Conservation (phyloP, 2,329 filamentous ascomycete species). For the Incumbomyces delicatus region DNA sequence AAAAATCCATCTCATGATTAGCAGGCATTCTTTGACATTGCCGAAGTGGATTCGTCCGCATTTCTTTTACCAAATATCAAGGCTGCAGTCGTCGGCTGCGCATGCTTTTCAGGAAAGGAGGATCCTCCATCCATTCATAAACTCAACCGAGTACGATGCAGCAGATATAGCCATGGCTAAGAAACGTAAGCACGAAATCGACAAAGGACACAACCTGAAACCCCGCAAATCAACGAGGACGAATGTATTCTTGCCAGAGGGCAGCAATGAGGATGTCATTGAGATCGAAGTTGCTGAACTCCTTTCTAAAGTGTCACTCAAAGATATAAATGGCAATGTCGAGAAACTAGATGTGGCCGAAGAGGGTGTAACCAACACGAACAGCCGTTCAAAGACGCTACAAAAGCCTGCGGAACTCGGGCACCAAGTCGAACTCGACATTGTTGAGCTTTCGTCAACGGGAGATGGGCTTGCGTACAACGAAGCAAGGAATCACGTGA, state of each 20-base stretch:
- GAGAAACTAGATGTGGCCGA: not conserved
- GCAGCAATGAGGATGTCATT: conserved; percentile 8
- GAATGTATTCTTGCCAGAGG: conserved; percentile 2
- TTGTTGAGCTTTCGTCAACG: conserved; percentile 75
- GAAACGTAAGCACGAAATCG: conserved; percentile 5
- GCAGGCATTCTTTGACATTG: not conserved
- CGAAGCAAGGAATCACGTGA: conserved; percentile 43
- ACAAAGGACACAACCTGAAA: not conserved
- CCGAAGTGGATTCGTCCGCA: not conserved
- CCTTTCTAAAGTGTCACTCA: not conserved
- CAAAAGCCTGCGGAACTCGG: conserved; percentile 26
- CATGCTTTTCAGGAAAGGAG: not conserved
- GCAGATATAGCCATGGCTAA: conserved; percentile 1
- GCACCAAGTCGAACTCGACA: conserved; percentile 75
- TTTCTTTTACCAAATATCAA: not conserved
- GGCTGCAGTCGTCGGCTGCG: not conserved
- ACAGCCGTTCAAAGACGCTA: not conserved
- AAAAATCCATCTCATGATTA: conserved; percentile 1
- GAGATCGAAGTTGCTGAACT: conserved; percentile 8
- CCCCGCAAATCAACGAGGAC: not conserved
- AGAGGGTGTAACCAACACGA: not conserved
- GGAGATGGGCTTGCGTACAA: conserved; percentile 78
- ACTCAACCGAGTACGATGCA: not conserved
- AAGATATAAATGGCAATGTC: not conserved
- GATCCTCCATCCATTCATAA: not conserved